Evolutionary conservation across 257 asterid species (phyloP).

Genomic region (Solanum dulcamara): DNA sequence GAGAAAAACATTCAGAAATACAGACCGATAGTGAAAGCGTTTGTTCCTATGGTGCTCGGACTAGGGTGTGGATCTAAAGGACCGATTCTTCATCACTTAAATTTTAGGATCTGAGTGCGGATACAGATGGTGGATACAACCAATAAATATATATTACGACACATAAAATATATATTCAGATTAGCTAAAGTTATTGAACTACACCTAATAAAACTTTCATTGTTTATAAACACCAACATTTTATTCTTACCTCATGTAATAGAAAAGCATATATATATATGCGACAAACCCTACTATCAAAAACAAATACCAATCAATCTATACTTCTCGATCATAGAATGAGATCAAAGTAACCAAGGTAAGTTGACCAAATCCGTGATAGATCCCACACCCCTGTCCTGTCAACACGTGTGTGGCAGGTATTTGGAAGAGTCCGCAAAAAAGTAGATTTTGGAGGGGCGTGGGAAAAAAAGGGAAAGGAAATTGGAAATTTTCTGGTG

Average conservation of each 20-base stretch:
- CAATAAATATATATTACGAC: neutral
- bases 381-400: neutral
- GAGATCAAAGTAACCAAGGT: neutral
- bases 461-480: neutral
- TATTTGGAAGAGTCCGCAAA: neutral
- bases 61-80: neutral
- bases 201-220: neutral
- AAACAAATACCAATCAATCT: neutral
- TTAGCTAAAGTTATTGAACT: neutral
- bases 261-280: neutral
- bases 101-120: neutral
- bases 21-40: neutral
- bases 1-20: neutral
- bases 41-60: neutral
- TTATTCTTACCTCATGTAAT: neutral
- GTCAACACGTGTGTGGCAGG: neutral
- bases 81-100: neutral
- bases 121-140: neutral
- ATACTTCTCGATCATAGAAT: neutral
- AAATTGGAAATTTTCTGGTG: neutral
- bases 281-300: neutral
- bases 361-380: neutral
- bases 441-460: neutral
- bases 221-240: neutral
- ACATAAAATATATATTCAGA: neutral